Evolutionary conservation across 164 flowering plant genomes (phyloP), one percentile per base, ranked within the genome.

Genomic region (Macadamia integrifolia): DNA sequence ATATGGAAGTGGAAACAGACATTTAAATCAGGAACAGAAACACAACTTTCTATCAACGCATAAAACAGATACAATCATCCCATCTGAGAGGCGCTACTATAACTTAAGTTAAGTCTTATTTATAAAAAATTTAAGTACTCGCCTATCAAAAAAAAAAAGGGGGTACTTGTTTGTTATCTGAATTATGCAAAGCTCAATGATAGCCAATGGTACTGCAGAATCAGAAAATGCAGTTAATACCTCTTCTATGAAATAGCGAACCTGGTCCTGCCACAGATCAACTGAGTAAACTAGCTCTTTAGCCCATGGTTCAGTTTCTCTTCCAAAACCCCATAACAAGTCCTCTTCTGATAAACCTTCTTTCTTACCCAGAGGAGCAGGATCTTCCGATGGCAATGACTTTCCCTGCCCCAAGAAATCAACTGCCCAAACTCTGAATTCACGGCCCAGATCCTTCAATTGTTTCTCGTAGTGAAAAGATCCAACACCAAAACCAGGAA

Each of bases 401-500:
- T 78, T 78, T 67, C 98, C 96, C 72, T 91, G 98, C 52, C 98
- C 98, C 3, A 94, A 87, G 76, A 90, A 94, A 86, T 94, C 98
- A 46, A 94, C 60, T 6, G 96, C 96, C 90, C 92, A 94, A 9
- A 85, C 96, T 76, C 97, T 85, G 73, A 62, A 84, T 62, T 94
- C 93, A 67, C 87, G 88, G 18, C 98, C 98, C 49, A 94, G 77
- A 84, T 90, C 98, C 81, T 84, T 91, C 65, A 94, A 71, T 76
- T 94, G 98, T 76, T 94, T 94, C 80, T 91, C 93, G 72, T 86
- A 93, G 73, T 93, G 98, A 71, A 93, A 93, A 17, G 95, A 85
- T 52, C 98, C 98, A 59, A 90, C 97, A 31, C 98, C 97, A 78
- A 93, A 93, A 56, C 98, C 98, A 63, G 98, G 98, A 70, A 93